Conservation (phyloP, 2,329 filamentous ascomycete species). For the Penicillium decumbens region DNA sequence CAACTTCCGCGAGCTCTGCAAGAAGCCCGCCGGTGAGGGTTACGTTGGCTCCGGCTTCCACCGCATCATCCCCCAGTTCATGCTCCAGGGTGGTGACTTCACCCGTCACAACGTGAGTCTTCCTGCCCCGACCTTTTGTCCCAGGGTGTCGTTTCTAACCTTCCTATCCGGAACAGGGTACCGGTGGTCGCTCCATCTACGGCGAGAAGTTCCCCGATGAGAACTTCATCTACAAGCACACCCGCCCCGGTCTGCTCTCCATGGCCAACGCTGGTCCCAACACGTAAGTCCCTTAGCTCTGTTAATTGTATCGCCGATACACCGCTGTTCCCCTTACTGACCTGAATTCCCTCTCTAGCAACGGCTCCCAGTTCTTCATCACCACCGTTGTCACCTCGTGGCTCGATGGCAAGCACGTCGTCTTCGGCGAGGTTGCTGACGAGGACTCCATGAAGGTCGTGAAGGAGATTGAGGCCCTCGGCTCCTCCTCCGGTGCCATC, state of each 20-base stretch:
- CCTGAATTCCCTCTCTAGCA: slow-evolving; percentile 36
- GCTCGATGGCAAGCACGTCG: slow-evolving; percentile 66
- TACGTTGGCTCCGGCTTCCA: slow-evolving; percentile 84
- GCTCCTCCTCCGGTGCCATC: slow-evolving; percentile 49
- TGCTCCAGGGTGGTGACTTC: slow-evolving; percentile 96
- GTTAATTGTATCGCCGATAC: not conserved
- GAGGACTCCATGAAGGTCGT: slow-evolving; percentile 52
- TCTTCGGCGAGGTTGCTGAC: slow-evolving; percentile 62
- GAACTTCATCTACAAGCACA: slow-evolving; percentile 79
- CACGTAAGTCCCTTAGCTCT: slow-evolving; percentile 56
- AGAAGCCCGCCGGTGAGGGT: slow-evolving; percentile 72
- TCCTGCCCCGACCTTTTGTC: not conserved
- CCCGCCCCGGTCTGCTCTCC: slow-evolving; percentile 71
- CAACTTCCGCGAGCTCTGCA: slow-evolving; percentile 85
- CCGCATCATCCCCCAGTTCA: slow-evolving; percentile 88
- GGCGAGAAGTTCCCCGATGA: slow-evolving; percentile 91
- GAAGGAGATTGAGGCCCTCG: slow-evolving; percentile 57
- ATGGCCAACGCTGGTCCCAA: slow-evolving; percentile 96
- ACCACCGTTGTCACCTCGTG: slow-evolving; percentile 63
- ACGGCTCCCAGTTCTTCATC: slow-evolving; percentile 70
- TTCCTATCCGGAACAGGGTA: slow-evolving; percentile 56
- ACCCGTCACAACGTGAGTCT: slow-evolving; percentile 78
- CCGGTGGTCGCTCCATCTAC: slow-evolving; percentile 90
- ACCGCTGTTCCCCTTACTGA: slow-evolving; percentile 1
- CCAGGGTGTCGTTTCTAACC: slow-evolving; percentile 10